phyloP scores from a whole-genome alignment of 192 early-diverging fungal genomes.

The Coemansia sp. region DNA sequence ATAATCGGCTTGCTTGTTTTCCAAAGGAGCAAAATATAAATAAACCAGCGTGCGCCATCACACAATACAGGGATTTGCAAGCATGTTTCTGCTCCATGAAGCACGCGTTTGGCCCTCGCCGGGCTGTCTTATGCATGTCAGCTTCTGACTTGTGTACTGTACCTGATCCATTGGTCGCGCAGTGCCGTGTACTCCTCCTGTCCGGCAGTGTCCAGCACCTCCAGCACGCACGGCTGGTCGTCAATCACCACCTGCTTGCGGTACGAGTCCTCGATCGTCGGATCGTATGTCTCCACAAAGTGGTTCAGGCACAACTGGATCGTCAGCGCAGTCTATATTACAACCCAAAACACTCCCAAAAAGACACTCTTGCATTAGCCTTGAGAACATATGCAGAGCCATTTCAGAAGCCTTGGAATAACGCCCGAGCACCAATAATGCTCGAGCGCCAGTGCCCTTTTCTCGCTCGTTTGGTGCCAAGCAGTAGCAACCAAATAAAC shows the following conservation, averaged over 20 bases:
- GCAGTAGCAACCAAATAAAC: conserved; percentile 1
- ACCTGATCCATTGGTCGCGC: conserved; percentile 80
- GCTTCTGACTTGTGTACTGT: conserved; percentile 49
- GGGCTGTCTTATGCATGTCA: neutral
- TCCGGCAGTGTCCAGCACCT: conserved; percentile 94
- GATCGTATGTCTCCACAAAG: conserved; percentile 91
- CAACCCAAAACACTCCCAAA: conserved; percentile 4
- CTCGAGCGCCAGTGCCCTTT: neutral
- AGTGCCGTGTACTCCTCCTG: conserved; percentile 91
- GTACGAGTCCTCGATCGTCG: conserved; percentile 98
- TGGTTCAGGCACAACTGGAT: conserved; percentile 79
- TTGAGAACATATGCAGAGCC: neutral
- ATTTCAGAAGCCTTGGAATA: neutral
- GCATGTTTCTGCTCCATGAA: conserved; percentile 4
- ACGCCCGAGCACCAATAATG: neutral
- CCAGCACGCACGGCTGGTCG: conserved; percentile 79
- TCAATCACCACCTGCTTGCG: conserved; percentile 95
- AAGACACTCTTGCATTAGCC: neutral
- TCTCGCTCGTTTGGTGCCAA: neutral
- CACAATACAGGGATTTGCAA: conserved; percentile 15
- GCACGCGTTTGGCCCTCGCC: neutral
- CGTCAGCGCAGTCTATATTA: conserved; percentile 81
- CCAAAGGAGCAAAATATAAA: conserved; percentile 20
- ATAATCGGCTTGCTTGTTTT: conserved; percentile 5
- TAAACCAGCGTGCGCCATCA: conserved; percentile 11